Conservation (phyloP, 345 rosid genomes). For the Salix koriyanagi region DNA sequence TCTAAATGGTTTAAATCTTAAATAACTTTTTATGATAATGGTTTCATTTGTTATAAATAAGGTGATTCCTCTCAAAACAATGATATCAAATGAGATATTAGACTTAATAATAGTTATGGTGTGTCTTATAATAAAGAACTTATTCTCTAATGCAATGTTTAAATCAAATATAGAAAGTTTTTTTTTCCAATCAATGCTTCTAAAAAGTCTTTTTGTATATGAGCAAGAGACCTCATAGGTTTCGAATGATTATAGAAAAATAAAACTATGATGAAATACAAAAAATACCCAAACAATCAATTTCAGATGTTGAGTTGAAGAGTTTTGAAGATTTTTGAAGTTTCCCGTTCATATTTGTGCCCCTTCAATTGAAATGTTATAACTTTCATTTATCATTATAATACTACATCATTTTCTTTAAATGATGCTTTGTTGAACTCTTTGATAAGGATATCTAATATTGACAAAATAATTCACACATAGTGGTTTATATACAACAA, state of each 20-base stretch:
- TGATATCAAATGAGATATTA: no score
- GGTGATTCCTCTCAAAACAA: background rate
- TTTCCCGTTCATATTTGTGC: no score
- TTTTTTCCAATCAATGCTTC: background rate
- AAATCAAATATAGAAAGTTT: background rate
- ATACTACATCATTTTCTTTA: no score
- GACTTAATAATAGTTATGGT: no score
- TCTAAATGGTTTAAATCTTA: background rate
- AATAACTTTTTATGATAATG: background rate
- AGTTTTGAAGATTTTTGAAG: no score
- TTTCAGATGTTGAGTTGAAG: no score
- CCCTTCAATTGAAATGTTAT: background rate
- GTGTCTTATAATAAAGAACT: background rate
- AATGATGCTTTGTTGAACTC: no score
- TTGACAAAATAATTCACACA: background rate
- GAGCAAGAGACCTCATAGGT: background rate
- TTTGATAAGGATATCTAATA: background rate
- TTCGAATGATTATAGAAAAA: background rate
- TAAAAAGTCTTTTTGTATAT: background rate
- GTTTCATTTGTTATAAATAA: background rate
- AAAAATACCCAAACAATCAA: background rate
- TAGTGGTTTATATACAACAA: background rate
- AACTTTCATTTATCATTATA: background rate
- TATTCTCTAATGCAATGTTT: background rate
- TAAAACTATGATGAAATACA: background rate